These are phyloP conservation scores for Telopea speciosissima DNA, from an alignment of 177 flowering plant genomes.

Conservation along the genomic window DNA sequence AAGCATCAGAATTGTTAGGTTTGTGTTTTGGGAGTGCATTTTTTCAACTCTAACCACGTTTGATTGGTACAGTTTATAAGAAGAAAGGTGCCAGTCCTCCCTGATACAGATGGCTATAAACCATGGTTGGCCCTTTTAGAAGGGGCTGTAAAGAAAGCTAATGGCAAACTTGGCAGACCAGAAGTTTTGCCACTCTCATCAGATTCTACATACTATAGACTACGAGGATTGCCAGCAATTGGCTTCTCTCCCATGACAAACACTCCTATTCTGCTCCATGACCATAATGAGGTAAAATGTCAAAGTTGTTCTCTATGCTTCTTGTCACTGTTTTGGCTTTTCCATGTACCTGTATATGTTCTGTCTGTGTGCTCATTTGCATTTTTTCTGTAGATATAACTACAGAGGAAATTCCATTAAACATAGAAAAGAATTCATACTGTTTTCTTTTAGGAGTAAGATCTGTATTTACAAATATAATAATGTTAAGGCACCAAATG, in stretches of 20 bases:
- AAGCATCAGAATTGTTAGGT: neutral
- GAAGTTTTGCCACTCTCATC: slow-evolving; percentile 91
- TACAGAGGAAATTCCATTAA: too few species aligned
- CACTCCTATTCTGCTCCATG: slow-evolving; percentile 88
- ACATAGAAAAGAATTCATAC: too few species aligned
- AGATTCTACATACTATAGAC: slow-evolving; percentile 76
- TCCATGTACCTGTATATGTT: too few species aligned
- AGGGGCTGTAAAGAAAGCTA: slow-evolving; percentile 65
- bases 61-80: slow-evolving; percentile 55
- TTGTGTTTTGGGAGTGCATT: slow-evolving; percentile 22
- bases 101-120: slow-evolving; percentile 62
- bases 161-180: slow-evolving; percentile 68
- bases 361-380: too few species aligned
- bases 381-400: too few species aligned
- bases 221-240: slow-evolving; percentile 69
- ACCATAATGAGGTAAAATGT: slow-evolving; percentile 77
- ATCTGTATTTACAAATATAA: too few species aligned
- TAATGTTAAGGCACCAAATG: too few species aligned
- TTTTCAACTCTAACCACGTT: too few species aligned
- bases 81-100: slow-evolving; percentile 53
- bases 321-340: too few species aligned
- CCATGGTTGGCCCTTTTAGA: slow-evolving; percentile 85
- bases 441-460: too few species aligned
- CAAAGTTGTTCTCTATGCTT: neutral
- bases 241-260: slow-evolving; percentile 95